Conservation (phyloP, 1,139 yeast genomes). For the Debaryomycetaceae sp. region DNA sequence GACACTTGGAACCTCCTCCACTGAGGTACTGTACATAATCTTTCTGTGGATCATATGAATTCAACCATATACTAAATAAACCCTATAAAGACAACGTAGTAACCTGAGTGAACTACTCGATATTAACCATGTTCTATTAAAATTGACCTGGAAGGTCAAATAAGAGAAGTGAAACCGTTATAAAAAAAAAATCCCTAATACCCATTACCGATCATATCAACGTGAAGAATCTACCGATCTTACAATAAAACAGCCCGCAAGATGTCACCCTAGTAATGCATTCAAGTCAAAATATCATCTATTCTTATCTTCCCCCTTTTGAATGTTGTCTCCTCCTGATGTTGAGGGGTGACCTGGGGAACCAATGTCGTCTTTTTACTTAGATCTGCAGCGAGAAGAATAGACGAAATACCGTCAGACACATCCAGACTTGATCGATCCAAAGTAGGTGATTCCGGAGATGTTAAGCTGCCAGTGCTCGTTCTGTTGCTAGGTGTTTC, state of each 20-base stretch:
- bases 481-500: neutral
- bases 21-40: neutral
- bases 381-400: constrained; percentile 26
- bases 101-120: no score
- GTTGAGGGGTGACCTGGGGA: neutral
- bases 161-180: no score
- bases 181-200: no score
- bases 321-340: constrained; percentile 8
- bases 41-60: no score
- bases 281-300: constrained; percentile 23
- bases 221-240: no score
- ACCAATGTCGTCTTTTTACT: constrained; percentile 8
- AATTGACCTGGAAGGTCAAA: no score
- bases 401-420: constrained; percentile 22
- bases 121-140: no score
- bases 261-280: no score
- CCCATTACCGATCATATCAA: no score
- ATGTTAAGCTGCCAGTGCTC: neutral
- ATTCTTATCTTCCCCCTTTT: constrained; percentile 19
- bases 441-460: constrained; percentile 1
- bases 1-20: neutral
- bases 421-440: constrained; percentile 4
- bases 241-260: no score
- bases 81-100: no score
- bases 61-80: no score